These are phyloP conservation scores for Paramecium primaurelia DNA, from an alignment of 73 alveolate genomes.

Conservation along the genomic window DNA sequence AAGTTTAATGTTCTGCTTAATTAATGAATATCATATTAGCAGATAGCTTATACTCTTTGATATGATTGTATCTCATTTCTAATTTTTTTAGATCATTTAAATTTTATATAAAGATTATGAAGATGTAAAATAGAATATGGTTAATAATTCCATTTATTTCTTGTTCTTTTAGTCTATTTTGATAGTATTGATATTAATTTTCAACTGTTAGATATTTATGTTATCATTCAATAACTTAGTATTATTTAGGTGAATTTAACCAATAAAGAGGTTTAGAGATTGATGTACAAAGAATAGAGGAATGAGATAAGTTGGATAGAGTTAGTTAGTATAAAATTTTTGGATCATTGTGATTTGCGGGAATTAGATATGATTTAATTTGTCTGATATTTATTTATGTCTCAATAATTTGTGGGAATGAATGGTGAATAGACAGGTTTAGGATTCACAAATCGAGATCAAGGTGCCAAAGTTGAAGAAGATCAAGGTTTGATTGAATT, in stretches of 20 bases:
- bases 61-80: not conserved
- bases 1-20: not conserved
- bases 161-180: not conserved
- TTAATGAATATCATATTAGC: not conserved
- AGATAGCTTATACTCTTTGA: not conserved
- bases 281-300: not conserved
- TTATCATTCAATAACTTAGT: no score
- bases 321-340: not conserved
- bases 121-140: not conserved
- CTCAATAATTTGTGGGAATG: constrained; percentile 41
- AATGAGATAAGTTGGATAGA: not conserved
- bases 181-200: not conserved
- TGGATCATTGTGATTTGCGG: constrained; percentile 27
- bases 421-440: constrained; percentile 59
- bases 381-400: not conserved
- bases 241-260: no score
- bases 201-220: not conserved
- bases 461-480: constrained; percentile 62
- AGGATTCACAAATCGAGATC: constrained; percentile 57
- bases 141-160: not conserved
- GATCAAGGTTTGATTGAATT: constrained; percentile 60
- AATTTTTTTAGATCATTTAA: not conserved
- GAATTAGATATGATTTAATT: constrained; percentile 14
- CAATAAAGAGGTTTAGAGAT: not conserved
- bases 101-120: not conserved